A percentile compares a stretch with the other conserved stretches of the same genome.
These are phyloP conservation scores for Tolypocladium cylindrosporum DNA, from an alignment of 2,329 filamentous ascomycete species.

Conservation along the genomic window DNA sequence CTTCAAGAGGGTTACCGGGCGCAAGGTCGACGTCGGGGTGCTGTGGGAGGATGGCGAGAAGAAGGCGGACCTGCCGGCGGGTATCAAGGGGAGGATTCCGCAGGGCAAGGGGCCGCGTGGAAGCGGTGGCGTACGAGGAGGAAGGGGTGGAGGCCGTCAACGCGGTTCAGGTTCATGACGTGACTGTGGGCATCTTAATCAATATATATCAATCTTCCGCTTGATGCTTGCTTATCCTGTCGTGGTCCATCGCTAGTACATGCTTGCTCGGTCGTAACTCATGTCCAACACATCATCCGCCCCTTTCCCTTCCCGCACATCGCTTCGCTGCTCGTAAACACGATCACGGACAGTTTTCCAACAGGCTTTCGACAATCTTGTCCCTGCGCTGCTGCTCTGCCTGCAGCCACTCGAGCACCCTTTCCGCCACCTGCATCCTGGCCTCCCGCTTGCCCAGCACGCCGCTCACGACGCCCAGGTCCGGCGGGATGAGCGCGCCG, in stretches of 20 bases:
- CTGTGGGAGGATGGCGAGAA: slow-evolving; percentile 63
- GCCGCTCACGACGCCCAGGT: slow-evolving; percentile 21
- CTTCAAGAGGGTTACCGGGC: slow-evolving; percentile 61
- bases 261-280: not conserved
- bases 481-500: slow-evolving; percentile 17
- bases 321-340: too few relatives aligned
- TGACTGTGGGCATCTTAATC: not conserved
- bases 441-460: slow-evolving; percentile 24
- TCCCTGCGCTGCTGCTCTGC: slow-evolving; percentile 9
- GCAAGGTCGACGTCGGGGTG: slow-evolving; percentile 48
- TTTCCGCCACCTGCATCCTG: slow-evolving; percentile 27
- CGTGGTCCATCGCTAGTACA: not conserved
- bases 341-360: not conserved
- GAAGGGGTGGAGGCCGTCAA: slow-evolving; percentile 21
- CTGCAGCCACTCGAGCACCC: slow-evolving; percentile 26
- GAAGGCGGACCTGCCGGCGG: slow-evolving; percentile 55
- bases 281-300: not conserved
- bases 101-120: slow-evolving; percentile 37
- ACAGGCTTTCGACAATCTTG: slow-evolving; percentile 1
- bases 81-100: slow-evolving; percentile 38
- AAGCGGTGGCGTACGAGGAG: slow-evolving; percentile 23
- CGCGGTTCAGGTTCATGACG: slow-evolving; percentile 9
- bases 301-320: not conserved
- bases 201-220: not conserved
- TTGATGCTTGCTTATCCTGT: not conserved